Conservation (phyloP, 1,284 basidiomycete species). For the Melampsora larici-populina region DNA sequence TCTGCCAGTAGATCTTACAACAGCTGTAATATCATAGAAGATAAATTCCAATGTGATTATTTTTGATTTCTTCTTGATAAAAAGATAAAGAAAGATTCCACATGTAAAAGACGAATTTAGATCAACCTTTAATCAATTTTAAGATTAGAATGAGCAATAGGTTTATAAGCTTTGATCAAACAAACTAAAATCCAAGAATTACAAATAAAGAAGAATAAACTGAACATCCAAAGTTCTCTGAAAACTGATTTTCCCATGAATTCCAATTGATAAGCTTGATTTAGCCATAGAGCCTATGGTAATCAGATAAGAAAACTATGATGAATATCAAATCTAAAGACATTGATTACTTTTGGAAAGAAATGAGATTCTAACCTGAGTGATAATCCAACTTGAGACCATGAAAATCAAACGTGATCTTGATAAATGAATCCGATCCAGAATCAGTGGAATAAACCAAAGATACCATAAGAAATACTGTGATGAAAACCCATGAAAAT, state of each 20-base stretch:
- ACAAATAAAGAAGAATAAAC: slow-evolving; percentile 69
- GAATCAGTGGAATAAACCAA: slow-evolving; percentile 77
- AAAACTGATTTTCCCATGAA: slow-evolving; percentile 74
- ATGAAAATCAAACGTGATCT: slow-evolving; percentile 58
- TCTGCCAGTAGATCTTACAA: no score
- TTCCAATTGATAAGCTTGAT: slow-evolving; percentile 80
- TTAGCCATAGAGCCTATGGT: slow-evolving; percentile 71
- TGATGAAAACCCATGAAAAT: slow-evolving; percentile 9
- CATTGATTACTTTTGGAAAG: not conserved
- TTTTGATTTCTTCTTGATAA: no score
- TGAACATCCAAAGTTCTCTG: slow-evolving; percentile 69
- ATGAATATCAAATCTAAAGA: not conserved
- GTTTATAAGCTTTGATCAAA: slow-evolving; percentile 12
- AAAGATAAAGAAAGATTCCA: not conserved
- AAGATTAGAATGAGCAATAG: not conserved
- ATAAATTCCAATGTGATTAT: no score
- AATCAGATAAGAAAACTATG: not conserved
- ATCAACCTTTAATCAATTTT: not conserved
- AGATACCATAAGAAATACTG: slow-evolving; percentile 99
- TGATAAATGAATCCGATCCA: slow-evolving; percentile 61
- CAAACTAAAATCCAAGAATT: slow-evolving; percentile 55
- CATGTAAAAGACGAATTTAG: not conserved
- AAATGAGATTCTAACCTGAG: slow-evolving; percentile 57
- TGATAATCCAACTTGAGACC: slow-evolving; percentile 67
- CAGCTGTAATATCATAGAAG: no score